phyloP scores from a whole-genome alignment of 1,284 basidiomycete species.

The Cryptococcus sp. region DNA sequence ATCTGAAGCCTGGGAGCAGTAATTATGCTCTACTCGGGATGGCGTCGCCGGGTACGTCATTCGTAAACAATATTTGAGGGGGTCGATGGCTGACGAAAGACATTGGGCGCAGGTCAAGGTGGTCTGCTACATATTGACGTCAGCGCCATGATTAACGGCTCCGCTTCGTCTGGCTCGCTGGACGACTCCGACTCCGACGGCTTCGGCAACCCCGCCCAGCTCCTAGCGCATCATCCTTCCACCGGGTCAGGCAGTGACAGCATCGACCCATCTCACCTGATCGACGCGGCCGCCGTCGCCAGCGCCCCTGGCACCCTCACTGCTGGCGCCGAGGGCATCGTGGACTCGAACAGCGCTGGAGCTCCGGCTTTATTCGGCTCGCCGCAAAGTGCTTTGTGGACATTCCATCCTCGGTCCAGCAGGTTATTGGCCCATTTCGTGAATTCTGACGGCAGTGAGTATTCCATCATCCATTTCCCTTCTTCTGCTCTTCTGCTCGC shows the following conservation, averaged over 20 bases:
- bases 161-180: background rate
- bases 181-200: background rate
- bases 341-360: too few relatives aligned
- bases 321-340: too few relatives aligned
- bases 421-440: conserved; percentile 21
- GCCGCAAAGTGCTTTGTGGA: conserved; percentile 21
- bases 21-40: conserved; percentile 17
- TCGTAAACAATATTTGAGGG: background rate
- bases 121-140: conserved; percentile 13
- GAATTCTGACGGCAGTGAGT: conserved; percentile 24
- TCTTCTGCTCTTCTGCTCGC: background rate
- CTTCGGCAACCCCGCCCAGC: conserved; percentile 1
- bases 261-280: background rate
- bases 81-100: too few relatives aligned
- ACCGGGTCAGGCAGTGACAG: background rate
- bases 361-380: conserved; percentile 1
- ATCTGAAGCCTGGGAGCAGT: conserved; percentile 4
- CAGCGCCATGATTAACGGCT: background rate
- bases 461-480: background rate
- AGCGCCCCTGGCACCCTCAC: too few relatives aligned
- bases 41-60: conserved; percentile 13
- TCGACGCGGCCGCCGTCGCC: background rate
- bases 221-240: conserved; percentile 3
- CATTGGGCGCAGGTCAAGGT: background rate
- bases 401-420: conserved; percentile 8